Percentiles rank a stretch among this genome's conserved stretches.
Conservation (phyloP, 805 yeast species). For the Myxozyma kluyveri region DNA sequence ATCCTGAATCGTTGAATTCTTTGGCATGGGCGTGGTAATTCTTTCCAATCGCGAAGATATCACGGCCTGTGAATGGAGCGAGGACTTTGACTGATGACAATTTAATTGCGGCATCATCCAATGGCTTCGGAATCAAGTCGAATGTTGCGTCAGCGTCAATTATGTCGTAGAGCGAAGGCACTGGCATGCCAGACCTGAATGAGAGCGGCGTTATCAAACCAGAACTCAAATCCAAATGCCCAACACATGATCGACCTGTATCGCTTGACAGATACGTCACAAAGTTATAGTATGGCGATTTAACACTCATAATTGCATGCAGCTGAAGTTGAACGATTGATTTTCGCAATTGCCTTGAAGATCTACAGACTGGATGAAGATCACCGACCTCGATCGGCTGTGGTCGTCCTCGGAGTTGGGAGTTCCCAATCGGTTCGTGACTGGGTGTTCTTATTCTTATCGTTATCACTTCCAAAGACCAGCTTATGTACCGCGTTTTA, state of each 20-base stretch:
- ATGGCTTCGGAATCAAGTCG: constrained; percentile 1
- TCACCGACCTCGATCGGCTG: too few relatives aligned
- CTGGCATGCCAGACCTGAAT: constrained; percentile 19
- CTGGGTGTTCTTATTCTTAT: too few relatives aligned
- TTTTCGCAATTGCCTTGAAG: not conserved
- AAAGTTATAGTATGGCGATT: constrained; percentile 1
- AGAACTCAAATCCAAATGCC: constrained; percentile 16
- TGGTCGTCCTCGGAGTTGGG: too few relatives aligned
- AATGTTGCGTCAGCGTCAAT: constrained; percentile 9
- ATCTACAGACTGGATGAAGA: not conserved
- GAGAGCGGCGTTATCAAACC: constrained; percentile 17
- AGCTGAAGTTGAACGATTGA: not conserved
- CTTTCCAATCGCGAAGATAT: constrained; percentile 22
- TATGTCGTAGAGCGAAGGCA: constrained; percentile 17
- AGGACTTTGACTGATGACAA: not conserved
- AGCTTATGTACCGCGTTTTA: too few relatives aligned
- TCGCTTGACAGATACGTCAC: not conserved
- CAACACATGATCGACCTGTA: constrained; percentile 4
- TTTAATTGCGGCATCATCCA: not conserved
- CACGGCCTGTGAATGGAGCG: constrained; percentile 19
- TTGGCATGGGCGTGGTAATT: constrained; percentile 24
- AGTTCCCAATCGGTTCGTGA: too few relatives aligned
- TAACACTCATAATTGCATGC: not conserved
- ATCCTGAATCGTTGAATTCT: constrained; percentile 23
- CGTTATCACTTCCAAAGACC: too few relatives aligned